These are phyloP conservation scores for Aphanomyces euteiches DNA, from an alignment of 352 stramenopile genomes.

Conservation along the genomic window DNA sequence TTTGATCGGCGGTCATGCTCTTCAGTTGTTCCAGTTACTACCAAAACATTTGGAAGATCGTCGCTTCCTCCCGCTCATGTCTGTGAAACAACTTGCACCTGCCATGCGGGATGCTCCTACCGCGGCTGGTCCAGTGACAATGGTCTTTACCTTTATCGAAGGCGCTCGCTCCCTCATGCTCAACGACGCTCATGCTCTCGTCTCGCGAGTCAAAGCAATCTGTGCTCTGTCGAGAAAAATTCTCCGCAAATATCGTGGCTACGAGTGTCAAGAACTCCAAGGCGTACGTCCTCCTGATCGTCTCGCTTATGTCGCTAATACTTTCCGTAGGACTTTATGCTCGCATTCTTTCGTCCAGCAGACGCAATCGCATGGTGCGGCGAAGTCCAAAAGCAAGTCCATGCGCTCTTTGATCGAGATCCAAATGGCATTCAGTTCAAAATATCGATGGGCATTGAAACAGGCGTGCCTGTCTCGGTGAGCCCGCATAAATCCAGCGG, in stretches of 20 bases:
- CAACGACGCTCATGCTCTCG: slow-evolving; percentile 75
- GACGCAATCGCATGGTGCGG: slow-evolving; percentile 79
- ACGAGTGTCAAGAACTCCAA: slow-evolving; percentile 85
- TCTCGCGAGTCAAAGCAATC: slow-evolving; percentile 79
- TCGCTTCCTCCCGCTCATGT: slow-evolving; percentile 70
- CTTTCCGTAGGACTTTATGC: slow-evolving; percentile 64
- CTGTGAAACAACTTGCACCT: slow-evolving; percentile 59
- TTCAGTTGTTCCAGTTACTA: slow-evolving; percentile 76
- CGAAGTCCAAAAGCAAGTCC: slow-evolving; percentile 65
- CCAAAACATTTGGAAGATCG: slow-evolving; percentile 72
- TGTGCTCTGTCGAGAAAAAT: slow-evolving; percentile 73
- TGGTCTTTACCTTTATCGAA: slow-evolving; percentile 90
- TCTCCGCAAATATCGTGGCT: slow-evolving; percentile 76
- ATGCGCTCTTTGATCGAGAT: slow-evolving; percentile 21
- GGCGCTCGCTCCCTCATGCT: slow-evolving; percentile 73
- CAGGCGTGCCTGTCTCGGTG: slow-evolving; percentile 73
- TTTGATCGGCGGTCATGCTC: slow-evolving; percentile 62
- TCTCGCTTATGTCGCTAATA: background rate
- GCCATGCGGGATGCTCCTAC: slow-evolving; percentile 81
- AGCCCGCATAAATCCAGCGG: slow-evolving; percentile 85
- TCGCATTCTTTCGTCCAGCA: slow-evolving; percentile 81
- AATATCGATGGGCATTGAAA: slow-evolving; percentile 86
- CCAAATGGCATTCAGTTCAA: slow-evolving; percentile 45
- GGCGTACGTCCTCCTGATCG: slow-evolving; percentile 35
- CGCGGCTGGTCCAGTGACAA: slow-evolving; percentile 71